Percentiles rank a stretch among this genome's conserved stretches.
Evolutionary conservation across 306 rosid genomes (phyloP).

Genomic region (Castanopsis chinensis): DNA sequence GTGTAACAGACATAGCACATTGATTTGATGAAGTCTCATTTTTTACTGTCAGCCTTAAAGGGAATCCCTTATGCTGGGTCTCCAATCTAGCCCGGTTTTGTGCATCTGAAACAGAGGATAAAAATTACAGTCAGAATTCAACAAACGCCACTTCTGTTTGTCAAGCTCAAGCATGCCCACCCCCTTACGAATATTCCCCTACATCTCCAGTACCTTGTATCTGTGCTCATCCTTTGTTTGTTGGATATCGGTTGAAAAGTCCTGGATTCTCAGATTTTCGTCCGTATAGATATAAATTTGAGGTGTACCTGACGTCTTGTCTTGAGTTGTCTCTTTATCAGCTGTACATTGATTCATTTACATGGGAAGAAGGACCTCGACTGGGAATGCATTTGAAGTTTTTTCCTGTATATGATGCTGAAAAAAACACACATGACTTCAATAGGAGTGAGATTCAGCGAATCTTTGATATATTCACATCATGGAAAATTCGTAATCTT

Average conservation of each 20-base stretch:
- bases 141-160: constrained; percentile 37
- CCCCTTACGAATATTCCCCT: constrained; percentile 52
- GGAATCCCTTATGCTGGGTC: constrained; percentile 76
- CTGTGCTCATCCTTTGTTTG: constrained; percentile 65
- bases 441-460: constrained; percentile 55
- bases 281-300: constrained; percentile 43
- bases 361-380: constrained; percentile 77
- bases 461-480: constrained; percentile 48
- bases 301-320: constrained; percentile 45
- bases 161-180: constrained; percentile 51
- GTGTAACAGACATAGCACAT: neutral
- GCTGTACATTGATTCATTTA: constrained; percentile 43
- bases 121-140: constrained; percentile 7
- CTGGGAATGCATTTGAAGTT: constrained; percentile 63
- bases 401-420: constrained; percentile 50
- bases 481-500: constrained; percentile 57
- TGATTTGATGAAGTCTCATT: neutral
- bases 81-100: constrained; percentile 45
- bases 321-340: constrained; percentile 43
- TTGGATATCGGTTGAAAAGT: constrained; percentile 80
- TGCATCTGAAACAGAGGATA: constrained; percentile 38
- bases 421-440: constrained; percentile 23
- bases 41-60: constrained; percentile 67
- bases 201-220: constrained; percentile 40
- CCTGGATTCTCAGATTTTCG: constrained; percentile 68